phyloP scores from a whole-genome alignment of 2,329 filamentous ascomycete genomes.

The Dothidotthia symphoricarpi region DNA sequence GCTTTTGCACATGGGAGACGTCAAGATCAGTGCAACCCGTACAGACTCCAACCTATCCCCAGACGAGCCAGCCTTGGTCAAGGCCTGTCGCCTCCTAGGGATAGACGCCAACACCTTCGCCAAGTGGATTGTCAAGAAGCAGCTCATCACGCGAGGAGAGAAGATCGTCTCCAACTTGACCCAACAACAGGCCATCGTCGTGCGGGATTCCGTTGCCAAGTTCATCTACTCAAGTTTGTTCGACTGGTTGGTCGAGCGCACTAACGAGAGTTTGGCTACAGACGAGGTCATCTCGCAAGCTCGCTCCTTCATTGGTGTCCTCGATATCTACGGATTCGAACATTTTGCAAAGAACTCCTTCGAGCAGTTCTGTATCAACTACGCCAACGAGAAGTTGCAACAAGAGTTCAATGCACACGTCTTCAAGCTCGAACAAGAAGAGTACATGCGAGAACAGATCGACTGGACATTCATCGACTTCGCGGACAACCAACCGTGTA shows the following conservation, averaged over 20 bases:
- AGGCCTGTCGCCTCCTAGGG: constrained; percentile 80
- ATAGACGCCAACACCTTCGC: constrained; percentile 85
- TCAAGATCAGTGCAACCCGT: constrained; percentile 88
- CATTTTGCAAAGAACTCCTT: constrained; percentile 99
- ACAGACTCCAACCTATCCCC: constrained; percentile 82
- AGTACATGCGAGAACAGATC: constrained; percentile 93
- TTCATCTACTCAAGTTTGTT: constrained; percentile 98
- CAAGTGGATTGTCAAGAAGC: constrained; percentile 99
- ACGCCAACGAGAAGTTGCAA: constrained; percentile 98
- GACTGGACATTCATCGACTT: constrained; percentile 99
- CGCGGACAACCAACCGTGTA: constrained; percentile 98
- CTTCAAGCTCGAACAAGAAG: constrained; percentile 98
- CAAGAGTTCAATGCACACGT: constrained; percentile 99
- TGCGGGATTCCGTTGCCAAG: constrained; percentile 95
- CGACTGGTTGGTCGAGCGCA: constrained; percentile 98
- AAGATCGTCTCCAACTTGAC: constrained; percentile 96
- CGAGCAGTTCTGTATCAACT: constrained; percentile 99
- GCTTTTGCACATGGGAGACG: constrained; percentile 89
- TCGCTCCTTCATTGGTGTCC: constrained; percentile 89
- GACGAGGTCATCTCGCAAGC: constrained; percentile 82
- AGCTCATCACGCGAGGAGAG: constrained; percentile 91
- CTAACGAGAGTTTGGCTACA: constrained; percentile 86
- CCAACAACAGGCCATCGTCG: constrained; percentile 88
- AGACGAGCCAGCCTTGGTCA: constrained; percentile 76
- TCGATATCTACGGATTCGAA: constrained; percentile 99